These are phyloP conservation scores for Tetraselmis chui DNA, from an alignment of 139 green algal species.

Conservation along the genomic window DNA sequence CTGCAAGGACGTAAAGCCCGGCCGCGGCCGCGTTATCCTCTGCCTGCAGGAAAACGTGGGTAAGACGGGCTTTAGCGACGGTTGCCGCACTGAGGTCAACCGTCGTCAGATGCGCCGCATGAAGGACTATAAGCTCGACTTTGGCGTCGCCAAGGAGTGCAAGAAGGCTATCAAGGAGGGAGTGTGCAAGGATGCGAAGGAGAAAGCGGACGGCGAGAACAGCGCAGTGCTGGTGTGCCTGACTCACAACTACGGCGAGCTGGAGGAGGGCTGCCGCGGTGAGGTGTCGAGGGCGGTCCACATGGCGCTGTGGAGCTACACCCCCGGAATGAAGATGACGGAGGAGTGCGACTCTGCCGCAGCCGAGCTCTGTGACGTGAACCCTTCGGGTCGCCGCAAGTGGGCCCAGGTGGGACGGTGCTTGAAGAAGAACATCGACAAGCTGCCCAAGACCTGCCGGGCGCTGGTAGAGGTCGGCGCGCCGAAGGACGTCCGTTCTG, in stretches of 20 bases:
- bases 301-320: constrained; percentile 79
- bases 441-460: constrained; percentile 33
- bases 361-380: neutral
- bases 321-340: constrained; percentile 46
- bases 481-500: constrained; percentile 18
- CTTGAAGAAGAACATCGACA: constrained; percentile 52
- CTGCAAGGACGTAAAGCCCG: constrained; percentile 53
- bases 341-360: constrained; percentile 59
- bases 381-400: neutral
- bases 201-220: neutral
- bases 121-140: constrained; percentile 69
- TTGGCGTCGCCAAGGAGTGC: constrained; percentile 57
- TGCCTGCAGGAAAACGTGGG: constrained; percentile 61
- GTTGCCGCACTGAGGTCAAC: constrained; percentile 48
- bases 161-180: constrained; percentile 31
- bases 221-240: constrained; percentile 39
- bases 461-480: constrained; percentile 62
- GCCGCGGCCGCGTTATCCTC: constrained; percentile 48
- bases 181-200: constrained; percentile 13
- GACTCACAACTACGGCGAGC: constrained; percentile 33
- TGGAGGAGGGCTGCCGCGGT: constrained; percentile 47
- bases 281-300: constrained; percentile 72
- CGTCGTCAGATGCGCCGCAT: constrained; percentile 37
- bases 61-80: constrained; percentile 55
- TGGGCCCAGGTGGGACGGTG: constrained; percentile 60